A percentile compares a stretch with the other conserved stretches of the same genome.
Conservation (phyloP, 176 grass and related monocot genomes). For the Coix lacrymajobi region DNA sequence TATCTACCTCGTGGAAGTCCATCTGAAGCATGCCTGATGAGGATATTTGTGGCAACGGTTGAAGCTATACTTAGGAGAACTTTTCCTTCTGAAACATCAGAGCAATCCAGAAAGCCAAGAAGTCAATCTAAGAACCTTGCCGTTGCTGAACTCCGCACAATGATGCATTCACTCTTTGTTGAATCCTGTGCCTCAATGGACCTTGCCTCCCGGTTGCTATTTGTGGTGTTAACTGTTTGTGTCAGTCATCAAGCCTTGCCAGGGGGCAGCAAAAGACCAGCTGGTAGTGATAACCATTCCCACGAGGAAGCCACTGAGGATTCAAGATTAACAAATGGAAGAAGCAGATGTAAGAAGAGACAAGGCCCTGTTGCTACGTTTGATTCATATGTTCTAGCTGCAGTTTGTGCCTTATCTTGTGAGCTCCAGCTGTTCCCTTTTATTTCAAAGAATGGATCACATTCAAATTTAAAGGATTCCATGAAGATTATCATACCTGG, state of each 20-base stretch:
- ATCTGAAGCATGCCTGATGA: constrained; percentile 97
- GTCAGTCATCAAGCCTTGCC: constrained; percentile 97
- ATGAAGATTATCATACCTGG: constrained; percentile 48
- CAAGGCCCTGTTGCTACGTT: constrained; percentile 96
- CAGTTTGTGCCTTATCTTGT: constrained; percentile 89
- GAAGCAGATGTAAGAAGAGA: constrained; percentile 63
- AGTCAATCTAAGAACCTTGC: constrained; percentile 75
- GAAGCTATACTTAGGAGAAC: constrained; percentile 97
- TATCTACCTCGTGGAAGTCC: constrained; percentile 96
- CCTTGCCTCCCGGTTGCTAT: constrained; percentile 84
- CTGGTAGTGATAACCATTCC: constrained; percentile 68
- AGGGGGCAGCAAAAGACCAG: constrained; percentile 92
- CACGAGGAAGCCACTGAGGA: constrained; percentile 53
- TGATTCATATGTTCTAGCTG: constrained; percentile 95
- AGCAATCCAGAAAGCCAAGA: constrained; percentile 63
- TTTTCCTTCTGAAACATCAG: constrained; percentile 63
- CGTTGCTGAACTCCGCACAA: constrained; percentile 91
- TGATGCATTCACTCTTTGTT: constrained; percentile 96
- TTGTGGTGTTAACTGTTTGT: constrained; percentile 88
- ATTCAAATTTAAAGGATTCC: constrained; percentile 53
- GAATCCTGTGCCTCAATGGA: constrained; percentile 97
- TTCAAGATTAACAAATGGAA: constrained; percentile 58
- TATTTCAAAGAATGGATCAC: constrained; percentile 63
- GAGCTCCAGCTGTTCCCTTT: constrained; percentile 92
- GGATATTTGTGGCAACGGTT: constrained; percentile 98